These are phyloP conservation scores for Acacia pycnantha DNA, from an alignment of 331 rosid species.

Conservation along the genomic window DNA sequence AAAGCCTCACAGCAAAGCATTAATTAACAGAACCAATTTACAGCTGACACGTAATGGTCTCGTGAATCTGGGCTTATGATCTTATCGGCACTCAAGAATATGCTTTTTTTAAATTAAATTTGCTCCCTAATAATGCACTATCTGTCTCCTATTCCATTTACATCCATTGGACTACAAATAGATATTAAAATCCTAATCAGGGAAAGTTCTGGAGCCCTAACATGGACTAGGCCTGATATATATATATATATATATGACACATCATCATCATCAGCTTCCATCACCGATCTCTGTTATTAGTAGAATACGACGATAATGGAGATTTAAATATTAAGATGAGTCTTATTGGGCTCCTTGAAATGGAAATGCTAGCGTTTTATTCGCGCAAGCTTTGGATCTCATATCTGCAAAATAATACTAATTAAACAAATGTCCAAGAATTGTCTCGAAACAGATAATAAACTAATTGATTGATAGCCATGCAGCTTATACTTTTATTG, in stretches of 20 bases:
- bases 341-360: conserved; percentile 27
- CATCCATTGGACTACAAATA: not conserved
- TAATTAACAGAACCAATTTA: not conserved
- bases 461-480: conserved; percentile 12
- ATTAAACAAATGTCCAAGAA: conserved; percentile 22
- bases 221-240: conserved; percentile 19
- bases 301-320: not conserved
- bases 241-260: not conserved
- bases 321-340: conserved; percentile 10
- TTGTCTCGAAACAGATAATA: conserved; percentile 23
- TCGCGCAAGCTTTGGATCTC: conserved; percentile 51
- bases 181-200: conserved; percentile 19
- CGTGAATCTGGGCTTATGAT: conserved; percentile 29
- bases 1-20: not conserved
- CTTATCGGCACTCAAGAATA: conserved; percentile 13
- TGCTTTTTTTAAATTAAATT: not conserved
- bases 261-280: not conserved
- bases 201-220: conserved; percentile 30
- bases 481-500: conserved; percentile 38
- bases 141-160: conserved; percentile 30
- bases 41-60: conserved; percentile 30
- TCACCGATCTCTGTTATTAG: not conserved
- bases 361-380: conserved; percentile 12
- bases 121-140: not conserved
- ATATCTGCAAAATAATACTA: conserved; percentile 40